These are phyloP conservation scores for Aureobasidium sp. DNA, from an alignment of 2,329 filamentous ascomycete species.

Conservation along the genomic window DNA sequence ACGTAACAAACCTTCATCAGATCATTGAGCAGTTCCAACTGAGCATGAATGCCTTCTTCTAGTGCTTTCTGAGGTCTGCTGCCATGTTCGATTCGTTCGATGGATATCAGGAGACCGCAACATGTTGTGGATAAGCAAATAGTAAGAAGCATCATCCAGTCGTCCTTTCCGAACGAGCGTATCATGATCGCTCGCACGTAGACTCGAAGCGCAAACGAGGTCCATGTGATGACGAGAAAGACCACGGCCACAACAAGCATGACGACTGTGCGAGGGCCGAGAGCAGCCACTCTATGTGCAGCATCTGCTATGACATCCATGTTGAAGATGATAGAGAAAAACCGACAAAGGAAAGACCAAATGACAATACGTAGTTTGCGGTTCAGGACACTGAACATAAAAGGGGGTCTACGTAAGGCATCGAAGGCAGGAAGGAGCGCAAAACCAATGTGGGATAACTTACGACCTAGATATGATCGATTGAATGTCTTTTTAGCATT, in stretches of 20 bases:
- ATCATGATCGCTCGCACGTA: conserved; percentile 15
- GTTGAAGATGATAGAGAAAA: background rate
- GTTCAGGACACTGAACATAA: background rate
- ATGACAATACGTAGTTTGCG: background rate
- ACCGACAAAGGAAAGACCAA: background rate
- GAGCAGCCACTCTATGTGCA: conserved; percentile 1
- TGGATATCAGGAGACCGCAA: background rate
- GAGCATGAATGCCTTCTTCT: background rate
- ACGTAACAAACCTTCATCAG: background rate
- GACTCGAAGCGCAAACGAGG: conserved; percentile 12
- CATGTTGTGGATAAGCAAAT: background rate
- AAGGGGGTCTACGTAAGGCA: too few species aligned
- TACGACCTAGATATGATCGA: background rate
- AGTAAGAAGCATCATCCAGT: conserved; percentile 4
- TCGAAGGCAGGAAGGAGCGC: background rate
- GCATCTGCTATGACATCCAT: background rate
- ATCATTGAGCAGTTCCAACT: background rate
- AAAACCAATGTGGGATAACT: background rate
- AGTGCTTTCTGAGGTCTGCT: background rate
- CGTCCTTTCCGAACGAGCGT: conserved; percentile 5
- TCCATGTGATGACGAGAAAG: conserved; percentile 15
- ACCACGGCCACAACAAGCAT: background rate
- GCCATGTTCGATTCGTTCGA: background rate
- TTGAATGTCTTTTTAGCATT: background rate
- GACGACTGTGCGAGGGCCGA: background rate